phyloP scores from a whole-genome alignment of 2,329 filamentous ascomycete genomes.

The Tetracladium maxilliforme region DNA sequence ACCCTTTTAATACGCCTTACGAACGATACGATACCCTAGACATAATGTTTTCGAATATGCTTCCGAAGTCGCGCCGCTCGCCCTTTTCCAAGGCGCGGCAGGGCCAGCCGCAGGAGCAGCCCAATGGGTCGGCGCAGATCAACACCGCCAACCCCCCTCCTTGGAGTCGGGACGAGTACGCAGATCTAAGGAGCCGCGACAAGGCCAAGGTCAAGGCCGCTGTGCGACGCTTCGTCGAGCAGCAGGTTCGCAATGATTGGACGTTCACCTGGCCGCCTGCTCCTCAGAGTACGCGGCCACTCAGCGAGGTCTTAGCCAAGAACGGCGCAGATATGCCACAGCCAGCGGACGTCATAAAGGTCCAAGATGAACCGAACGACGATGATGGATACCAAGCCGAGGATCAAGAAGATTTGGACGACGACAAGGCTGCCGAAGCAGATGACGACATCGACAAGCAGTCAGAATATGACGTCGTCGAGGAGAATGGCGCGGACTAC shows the following conservation, averaged over 20 bases:
- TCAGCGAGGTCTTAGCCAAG: too few relatives aligned
- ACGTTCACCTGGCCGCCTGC: constrained; percentile 42
- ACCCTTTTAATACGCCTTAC: too few relatives aligned
- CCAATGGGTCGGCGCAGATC: too few relatives aligned
- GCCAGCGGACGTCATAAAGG: background rate
- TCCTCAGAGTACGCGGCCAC: too few relatives aligned
- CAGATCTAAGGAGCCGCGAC: constrained; percentile 46
- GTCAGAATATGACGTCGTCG: constrained; percentile 41
- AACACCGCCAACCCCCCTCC: constrained; percentile 16
- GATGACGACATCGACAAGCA: too few relatives aligned
- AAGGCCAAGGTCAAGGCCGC: constrained; percentile 49
- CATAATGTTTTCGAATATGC: too few relatives aligned
- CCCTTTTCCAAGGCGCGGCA: too few relatives aligned
- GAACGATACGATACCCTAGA: too few relatives aligned
- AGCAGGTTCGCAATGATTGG: constrained; percentile 45
- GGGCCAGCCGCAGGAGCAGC: too few relatives aligned
- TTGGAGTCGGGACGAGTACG: constrained; percentile 33
- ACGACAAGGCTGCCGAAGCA: constrained; percentile 22
- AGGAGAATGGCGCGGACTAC: constrained; percentile 35
- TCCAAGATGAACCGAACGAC: background rate
- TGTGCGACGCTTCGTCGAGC: constrained; percentile 36
- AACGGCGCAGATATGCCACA: too few relatives aligned
- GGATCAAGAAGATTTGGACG: constrained; percentile 8
- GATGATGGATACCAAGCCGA: constrained; percentile 13
- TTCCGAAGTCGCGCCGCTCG: too few relatives aligned